Evolutionary conservation across 441 rosid genomes (phyloP).

Genomic region (Populus hybrid): DNA sequence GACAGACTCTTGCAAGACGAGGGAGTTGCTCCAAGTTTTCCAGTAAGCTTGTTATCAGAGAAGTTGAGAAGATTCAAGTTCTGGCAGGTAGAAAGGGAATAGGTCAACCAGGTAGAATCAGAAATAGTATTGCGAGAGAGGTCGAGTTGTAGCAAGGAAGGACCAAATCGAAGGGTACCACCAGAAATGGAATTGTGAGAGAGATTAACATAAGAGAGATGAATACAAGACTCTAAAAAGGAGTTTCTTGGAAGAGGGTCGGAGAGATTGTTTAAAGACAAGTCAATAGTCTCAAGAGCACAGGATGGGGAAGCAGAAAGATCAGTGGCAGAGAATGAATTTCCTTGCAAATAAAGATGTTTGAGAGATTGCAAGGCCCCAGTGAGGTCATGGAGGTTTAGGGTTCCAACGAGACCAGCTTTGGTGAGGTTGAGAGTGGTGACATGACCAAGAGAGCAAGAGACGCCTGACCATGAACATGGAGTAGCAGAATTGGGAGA

Average conservation of each 20-base stretch:
- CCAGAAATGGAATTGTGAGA: conserved; percentile 56
- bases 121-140: conserved; percentile 51
- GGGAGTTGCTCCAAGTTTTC: conserved; percentile 35
- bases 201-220: conserved; percentile 39
- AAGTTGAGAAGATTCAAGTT: conserved; percentile 53
- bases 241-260: conserved; percentile 41
- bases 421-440: conserved; percentile 53
- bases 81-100: conserved; percentile 46
- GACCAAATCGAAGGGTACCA: conserved; percentile 40
- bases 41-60: conserved; percentile 51
- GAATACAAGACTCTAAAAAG: conserved; percentile 35
- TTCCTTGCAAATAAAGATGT: conserved; percentile 46
- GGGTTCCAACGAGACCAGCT: conserved; percentile 47
- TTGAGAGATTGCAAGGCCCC: conserved; percentile 56
- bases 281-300: conserved; percentile 41
- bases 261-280: conserved; percentile 49
- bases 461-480: conserved; percentile 72
- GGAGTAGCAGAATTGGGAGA: conserved; percentile 37
- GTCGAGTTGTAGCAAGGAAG: conserved; percentile 56
- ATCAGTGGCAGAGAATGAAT: conserved; percentile 53
- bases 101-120: conserved; percentile 32
- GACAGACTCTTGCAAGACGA: conserved; percentile 45
- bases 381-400: conserved; percentile 27
- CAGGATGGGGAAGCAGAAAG: conserved; percentile 42
- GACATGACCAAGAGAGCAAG: conserved; percentile 57